Evolutionary conservation across 345 rosid species (phyloP).

Genomic region (Brassica carinata): DNA sequence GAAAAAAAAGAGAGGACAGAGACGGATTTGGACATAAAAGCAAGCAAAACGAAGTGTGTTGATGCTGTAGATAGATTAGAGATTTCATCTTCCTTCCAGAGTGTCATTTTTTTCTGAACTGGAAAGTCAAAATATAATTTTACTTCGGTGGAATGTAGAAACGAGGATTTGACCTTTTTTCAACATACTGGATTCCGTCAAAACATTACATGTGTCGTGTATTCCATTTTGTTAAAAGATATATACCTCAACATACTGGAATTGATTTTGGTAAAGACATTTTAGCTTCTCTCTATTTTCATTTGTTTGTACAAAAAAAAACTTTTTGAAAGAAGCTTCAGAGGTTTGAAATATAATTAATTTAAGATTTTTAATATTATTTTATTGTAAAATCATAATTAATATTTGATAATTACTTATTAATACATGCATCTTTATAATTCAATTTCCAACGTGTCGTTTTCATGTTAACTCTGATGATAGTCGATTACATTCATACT

Average conservation of each 20-base stretch:
- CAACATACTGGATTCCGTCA: neutral
- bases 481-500: too few species aligned
- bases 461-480: too few species aligned
- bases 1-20: conserved; percentile 1
- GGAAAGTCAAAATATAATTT: neutral
- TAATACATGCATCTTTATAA: too few species aligned
- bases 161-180: neutral
- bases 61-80: conserved; percentile 14
- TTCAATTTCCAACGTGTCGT: too few species aligned
- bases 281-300: neutral
- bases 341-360: too few species aligned
- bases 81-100: neutral
- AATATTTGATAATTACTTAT: too few species aligned
- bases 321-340: neutral
- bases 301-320: neutral
- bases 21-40: conserved; percentile 35
- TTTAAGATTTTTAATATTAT: too few species aligned
- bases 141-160: neutral
- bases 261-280: neutral
- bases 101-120: neutral
- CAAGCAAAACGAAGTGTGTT: conserved; percentile 1
- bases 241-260: too few species aligned
- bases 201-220: neutral
- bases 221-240: neutral
- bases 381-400: too few species aligned